Evolutionary conservation across 352 stramenopile genomes (phyloP), one percentile per base, ranked within the genome.

Genomic region (Detonula confervacea): DNA sequence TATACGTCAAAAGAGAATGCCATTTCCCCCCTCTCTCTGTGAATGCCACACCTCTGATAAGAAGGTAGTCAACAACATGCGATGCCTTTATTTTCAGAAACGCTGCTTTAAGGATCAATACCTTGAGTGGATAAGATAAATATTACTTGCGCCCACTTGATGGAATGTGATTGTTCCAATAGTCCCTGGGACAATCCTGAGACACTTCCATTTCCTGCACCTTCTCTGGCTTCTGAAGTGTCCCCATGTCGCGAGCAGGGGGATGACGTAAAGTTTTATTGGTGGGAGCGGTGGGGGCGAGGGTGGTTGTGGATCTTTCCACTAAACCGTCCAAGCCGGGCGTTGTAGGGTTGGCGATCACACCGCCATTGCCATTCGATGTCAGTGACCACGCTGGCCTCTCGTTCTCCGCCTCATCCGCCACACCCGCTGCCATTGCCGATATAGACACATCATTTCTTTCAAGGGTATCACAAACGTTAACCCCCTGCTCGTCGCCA

Each of bases 61-160:
- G 39, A 49, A 49, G 39, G 39, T 49, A 49, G 39, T 49, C 39
- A 49, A 49, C 39, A 49, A 49, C 39, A 49, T 49, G 39, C 39
- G 39, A 2, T 49, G 39, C 39, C 39, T 49, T 49, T 49, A 49
- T n/a, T 18, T 49, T 49, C 39, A 49, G 39, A 49, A 49, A 49
- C 39, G 39, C 39, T 49, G 39, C 39, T 49, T 49, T 49, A 49
- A 49, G 39, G 4, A 49, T 18, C 39, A 49, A 18, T 49, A 49
- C 39, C 39, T 49, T 49, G 39, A 49, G 39, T 49, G 39, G 39
- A 49, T 49, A n/a, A 49, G 39, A 49, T 49, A 49, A 49, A 49
- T 5, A 49, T 20, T 49, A 49, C 11, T 49, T 16, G 12, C 12
- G 12, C 16, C 39, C 18, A 49, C 39, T 16, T 16, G 5, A 6